These are phyloP conservation scores for Nectriaceae sp. DNA, from an alignment of 2,329 filamentous ascomycete species.

Conservation along the genomic window DNA sequence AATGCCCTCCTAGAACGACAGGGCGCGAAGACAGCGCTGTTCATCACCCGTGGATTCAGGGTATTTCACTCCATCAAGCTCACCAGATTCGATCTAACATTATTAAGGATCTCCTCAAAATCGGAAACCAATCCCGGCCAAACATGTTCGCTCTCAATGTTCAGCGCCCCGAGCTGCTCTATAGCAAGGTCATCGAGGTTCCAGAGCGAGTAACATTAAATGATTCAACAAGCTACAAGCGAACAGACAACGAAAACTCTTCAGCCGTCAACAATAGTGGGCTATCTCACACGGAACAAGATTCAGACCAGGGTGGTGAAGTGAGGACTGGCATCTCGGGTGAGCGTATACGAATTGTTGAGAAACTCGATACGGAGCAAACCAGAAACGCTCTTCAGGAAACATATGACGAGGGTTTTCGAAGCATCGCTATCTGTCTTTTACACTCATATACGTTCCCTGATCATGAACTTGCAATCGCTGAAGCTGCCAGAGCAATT, in stretches of 20 bases:
- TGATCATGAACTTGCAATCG: constrained; percentile 51
- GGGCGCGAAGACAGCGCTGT: neutral
- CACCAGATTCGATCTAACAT: too few species aligned
- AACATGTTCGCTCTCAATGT: constrained; percentile 74
- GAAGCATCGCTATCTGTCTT: constrained; percentile 56
- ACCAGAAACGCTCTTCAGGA: constrained; percentile 57
- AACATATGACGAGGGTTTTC: constrained; percentile 62
- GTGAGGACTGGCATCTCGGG: constrained; percentile 45
- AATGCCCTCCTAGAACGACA: neutral
- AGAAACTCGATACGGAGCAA: constrained; percentile 53
- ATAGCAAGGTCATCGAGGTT: constrained; percentile 68
- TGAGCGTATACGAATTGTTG: constrained; percentile 67
- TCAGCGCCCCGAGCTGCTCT: constrained; percentile 66
- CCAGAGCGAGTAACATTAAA: constrained; percentile 73
- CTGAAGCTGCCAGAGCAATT: constrained; percentile 36
- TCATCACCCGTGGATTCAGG: constrained; percentile 56
- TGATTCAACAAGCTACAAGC: constrained; percentile 53
- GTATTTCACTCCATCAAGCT: too few species aligned
- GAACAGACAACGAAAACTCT: neutral
- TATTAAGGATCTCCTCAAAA: constrained; percentile 63
- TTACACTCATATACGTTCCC: constrained; percentile 69
- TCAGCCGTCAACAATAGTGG: neutral
- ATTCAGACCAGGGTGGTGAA: constrained; percentile 58
- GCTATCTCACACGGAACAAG: constrained; percentile 34
- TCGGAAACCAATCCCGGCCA: constrained; percentile 72